Evolutionary conservation across 164 flowering plant genomes (phyloP), one percentile per base, ranked within the genome.

Genomic region (Berberis thunbergii): DNA sequence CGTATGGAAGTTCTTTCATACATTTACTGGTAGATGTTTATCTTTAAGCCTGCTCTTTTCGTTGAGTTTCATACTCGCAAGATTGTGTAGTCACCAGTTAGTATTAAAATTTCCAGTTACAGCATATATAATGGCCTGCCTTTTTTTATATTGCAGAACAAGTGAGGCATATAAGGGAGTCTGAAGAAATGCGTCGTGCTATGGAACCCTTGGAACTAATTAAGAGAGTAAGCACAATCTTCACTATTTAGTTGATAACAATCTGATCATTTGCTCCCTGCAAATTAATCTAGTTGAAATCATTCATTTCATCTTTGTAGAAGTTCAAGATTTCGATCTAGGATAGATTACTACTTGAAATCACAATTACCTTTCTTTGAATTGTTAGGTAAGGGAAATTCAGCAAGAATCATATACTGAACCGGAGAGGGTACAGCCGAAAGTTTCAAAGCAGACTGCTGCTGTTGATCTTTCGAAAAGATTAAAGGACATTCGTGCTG

Each of bases 381-480:
- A 64, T 55, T 53, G 44, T 65, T 67, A 93, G 98, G 86, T 90
- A 59, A 87, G 74, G 80, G 94, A 88, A 74, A 90, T 93, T 69
- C 70, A 87, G 73, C 79, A 77, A 73, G 92, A 88, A 75, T 73
- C 67, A 26, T 67, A 77, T 76, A 69, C 57, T 1, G 86, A 82
- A 73, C 77, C 85, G 68, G 84, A 83, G 70, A 59, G 61, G 1
- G 79, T 68, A 52, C 78, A 75, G 64, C 76, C 69, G 45, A 84
- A 82, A 75, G 86, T 75, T 43, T 69, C 72, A 46, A 93, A 82
- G 77, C 89, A 84, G 68, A 80, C 87, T 67, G 84, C 87, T 70
- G 97, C 94, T 38, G 67, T 75, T 64, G 88, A 82, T 81, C 94
- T 93, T 54, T 85, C 95, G 53, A 88, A 89, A 74, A 80, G 96